Evolutionary conservation across 805 yeast genomes (phyloP), one percentile per base, ranked within the genome.

Genomic region (Teunomyces lycoperdinae): DNA sequence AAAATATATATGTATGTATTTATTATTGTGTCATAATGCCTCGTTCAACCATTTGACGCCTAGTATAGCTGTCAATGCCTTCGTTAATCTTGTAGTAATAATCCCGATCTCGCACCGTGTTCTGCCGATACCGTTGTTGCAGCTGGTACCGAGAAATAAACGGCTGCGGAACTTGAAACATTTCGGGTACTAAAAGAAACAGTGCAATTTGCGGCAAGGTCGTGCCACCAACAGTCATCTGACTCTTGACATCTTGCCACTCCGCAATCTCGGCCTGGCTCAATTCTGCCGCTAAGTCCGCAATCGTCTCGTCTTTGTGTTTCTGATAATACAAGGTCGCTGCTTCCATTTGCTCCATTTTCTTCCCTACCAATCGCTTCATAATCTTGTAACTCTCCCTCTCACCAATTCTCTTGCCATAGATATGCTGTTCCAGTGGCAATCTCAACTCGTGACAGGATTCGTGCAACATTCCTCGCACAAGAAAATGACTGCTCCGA

Each of bases 1-100:
- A 7, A 30, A 10, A 32, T 35, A 17, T 17, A 4, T 10, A 10
- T 9, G 10, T 10, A n/a, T 26, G n/a, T 9, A 35, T 35, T 11
- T 7, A 27, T 16, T 34, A 16, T 13, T 26, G 11, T 13, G 24
- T 38, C 41, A 51, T 43, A 42, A 57, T 51, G 8, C 49, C 51
- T 41, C 62, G 38, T 35, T 56, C 58, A 6, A 24, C 40, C 60
- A 58, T 55, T 20, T 48, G 50, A 28, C 50, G 45, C 8, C 46
- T 43, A 11, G 54, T 50, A 43, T 51, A 49, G 44, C 57, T 61
- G 26, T 50, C 50, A 9, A 64, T 57, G 31, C 66, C 68, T 20
- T 53, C 45, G 38, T 50, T 54, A 20, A 66, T 49, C 49, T 64
- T 55, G 14, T 40, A 43, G 41, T 63, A 46, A 1, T 60, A 48